Percentiles rank a stretch among this genome's conserved stretches.
Evolutionary conservation across 495 filamentous ascomycete species (phyloP).

Genomic region (Astrocystis sublimbata): DNA sequence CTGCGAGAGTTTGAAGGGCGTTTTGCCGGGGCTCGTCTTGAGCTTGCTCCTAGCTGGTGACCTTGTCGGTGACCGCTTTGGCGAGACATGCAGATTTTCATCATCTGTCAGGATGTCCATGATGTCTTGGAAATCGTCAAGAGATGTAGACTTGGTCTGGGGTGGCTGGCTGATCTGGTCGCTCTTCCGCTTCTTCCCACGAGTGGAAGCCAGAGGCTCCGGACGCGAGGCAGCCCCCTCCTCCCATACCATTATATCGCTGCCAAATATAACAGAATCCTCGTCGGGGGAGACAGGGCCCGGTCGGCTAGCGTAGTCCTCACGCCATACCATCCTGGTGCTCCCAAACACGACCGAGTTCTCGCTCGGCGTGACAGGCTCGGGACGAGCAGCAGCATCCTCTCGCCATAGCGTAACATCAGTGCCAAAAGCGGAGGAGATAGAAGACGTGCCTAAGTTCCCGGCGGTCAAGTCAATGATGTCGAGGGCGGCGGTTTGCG

Average conservation of each 20-base stretch:
- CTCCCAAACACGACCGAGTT: constrained; percentile 39
- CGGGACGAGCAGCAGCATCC: constrained; percentile 46
- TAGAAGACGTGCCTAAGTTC: constrained; percentile 39
- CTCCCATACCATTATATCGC: constrained; percentile 60
- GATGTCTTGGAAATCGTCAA: constrained; percentile 44
- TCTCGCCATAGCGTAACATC: constrained; percentile 61
- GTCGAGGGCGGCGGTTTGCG: constrained; percentile 46
- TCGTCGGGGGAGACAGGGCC: constrained; percentile 25
- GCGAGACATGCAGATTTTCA: constrained; percentile 21
- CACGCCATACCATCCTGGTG: constrained; percentile 30
- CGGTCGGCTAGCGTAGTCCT: constrained; percentile 29
- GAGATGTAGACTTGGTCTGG: constrained; percentile 20
- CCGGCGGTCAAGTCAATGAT: constrained; percentile 73
- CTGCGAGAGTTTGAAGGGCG: constrained; percentile 22
- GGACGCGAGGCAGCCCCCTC: constrained; percentile 53
- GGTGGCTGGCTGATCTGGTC: constrained; percentile 57
- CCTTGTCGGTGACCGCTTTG: constrained; percentile 28
- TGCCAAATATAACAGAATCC: constrained; percentile 51
- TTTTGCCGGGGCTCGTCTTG: constrained; percentile 22
- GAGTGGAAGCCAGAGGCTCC: constrained; percentile 43
- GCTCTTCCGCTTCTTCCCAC: constrained; percentile 73
- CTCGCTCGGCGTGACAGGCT: constrained; percentile 46
- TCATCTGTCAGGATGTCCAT: constrained; percentile 36
- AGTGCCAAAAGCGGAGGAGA: constrained; percentile 53
- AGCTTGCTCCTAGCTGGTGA: constrained; percentile 33